Percentiles rank a stretch among this genome's conserved stretches.
These are phyloP conservation scores for Blastocystis sp. DNA, from an alignment of 352 stramenopile species.

Conservation along the genomic window DNA sequence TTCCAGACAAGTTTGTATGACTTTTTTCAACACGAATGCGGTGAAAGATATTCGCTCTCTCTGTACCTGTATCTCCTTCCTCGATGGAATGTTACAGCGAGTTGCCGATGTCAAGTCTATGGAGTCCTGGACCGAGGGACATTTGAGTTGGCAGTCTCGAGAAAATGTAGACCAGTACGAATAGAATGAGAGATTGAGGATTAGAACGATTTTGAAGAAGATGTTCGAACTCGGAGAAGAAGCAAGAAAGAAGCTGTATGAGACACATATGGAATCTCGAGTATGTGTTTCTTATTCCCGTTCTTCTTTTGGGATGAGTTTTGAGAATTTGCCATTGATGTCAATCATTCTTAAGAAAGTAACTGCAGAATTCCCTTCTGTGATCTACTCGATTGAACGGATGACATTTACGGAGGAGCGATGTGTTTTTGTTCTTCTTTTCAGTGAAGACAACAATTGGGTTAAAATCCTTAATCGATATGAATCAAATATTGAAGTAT, in stretches of 20 bases:
- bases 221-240: constrained; percentile 50
- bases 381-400: constrained; percentile 43
- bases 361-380: constrained; percentile 19
- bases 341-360: constrained; percentile 54
- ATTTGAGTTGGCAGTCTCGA: constrained; percentile 20
- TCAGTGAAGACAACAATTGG: constrained; percentile 52
- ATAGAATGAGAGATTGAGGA: background rate
- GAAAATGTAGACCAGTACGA: constrained; percentile 43
- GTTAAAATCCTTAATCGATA: constrained; percentile 52
- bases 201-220: constrained; percentile 10
- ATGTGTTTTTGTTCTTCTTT: constrained; percentile 21
- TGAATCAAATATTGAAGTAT: constrained; percentile 58
- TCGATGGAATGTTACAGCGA: constrained; percentile 21
- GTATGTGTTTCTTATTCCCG: constrained; percentile 50
- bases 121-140: constrained; percentile 26
- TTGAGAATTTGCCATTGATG: constrained; percentile 55
- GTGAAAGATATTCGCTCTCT: constrained; percentile 56
- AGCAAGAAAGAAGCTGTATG: background rate
- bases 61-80: constrained; percentile 38
- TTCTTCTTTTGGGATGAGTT: constrained; percentile 42
- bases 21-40: constrained; percentile 54
- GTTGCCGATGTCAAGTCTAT: constrained; percentile 27
- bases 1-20: constrained; percentile 9
- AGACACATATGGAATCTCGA: background rate
- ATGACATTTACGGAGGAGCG: constrained; percentile 27